Evolutionary conservation across 495 filamentous ascomycete genomes (phyloP).

Genomic region (Clavariopsis aquatica): DNA sequence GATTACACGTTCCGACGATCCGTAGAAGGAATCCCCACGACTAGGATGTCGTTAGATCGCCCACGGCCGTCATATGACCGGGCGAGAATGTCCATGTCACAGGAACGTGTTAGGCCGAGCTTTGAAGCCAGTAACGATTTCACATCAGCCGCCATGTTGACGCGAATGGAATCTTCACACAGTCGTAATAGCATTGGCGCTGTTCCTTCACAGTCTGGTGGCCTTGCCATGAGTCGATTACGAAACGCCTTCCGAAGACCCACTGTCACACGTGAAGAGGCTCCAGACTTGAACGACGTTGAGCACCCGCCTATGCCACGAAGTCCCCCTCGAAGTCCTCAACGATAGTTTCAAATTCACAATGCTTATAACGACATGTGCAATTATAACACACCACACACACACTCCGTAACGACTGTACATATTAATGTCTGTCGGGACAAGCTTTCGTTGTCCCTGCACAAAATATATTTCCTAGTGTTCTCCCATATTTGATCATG

Average conservation of each 20-base stretch:
- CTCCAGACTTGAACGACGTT: slow-evolving; percentile 15
- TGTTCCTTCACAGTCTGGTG: background rate
- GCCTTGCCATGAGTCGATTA: slow-evolving; percentile 28
- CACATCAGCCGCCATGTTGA: slow-evolving; percentile 79
- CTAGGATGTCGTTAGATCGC: slow-evolving; percentile 46
- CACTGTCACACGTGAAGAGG: slow-evolving; percentile 33
- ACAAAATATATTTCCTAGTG: slow-evolving; percentile 28
- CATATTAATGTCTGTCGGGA: slow-evolving; percentile 28
- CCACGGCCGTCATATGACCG: slow-evolving; percentile 75
- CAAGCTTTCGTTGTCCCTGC: slow-evolving; percentile 9
- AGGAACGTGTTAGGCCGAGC: slow-evolving; percentile 69
- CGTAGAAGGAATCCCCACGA: slow-evolving; percentile 18
- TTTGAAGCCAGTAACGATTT: slow-evolving; percentile 89
- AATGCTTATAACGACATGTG: slow-evolving; percentile 15
- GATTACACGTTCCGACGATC: slow-evolving; percentile 65
- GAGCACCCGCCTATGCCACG: slow-evolving; percentile 6
- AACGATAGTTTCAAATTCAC: background rate
- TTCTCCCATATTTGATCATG: slow-evolving; percentile 21
- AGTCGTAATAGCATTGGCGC: slow-evolving; percentile 21
- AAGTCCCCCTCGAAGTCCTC: slow-evolving; percentile 17
- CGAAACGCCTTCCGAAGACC: slow-evolving; percentile 31
- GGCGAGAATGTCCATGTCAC: slow-evolving; percentile 64
- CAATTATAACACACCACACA: slow-evolving; percentile 26
- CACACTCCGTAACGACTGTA: slow-evolving; percentile 30
- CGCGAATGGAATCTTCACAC: slow-evolving; percentile 65